Evolutionary conservation across 495 filamentous ascomycete species (phyloP), one percentile per base, ranked within the genome.

Genomic region (Penicillium daleae): DNA sequence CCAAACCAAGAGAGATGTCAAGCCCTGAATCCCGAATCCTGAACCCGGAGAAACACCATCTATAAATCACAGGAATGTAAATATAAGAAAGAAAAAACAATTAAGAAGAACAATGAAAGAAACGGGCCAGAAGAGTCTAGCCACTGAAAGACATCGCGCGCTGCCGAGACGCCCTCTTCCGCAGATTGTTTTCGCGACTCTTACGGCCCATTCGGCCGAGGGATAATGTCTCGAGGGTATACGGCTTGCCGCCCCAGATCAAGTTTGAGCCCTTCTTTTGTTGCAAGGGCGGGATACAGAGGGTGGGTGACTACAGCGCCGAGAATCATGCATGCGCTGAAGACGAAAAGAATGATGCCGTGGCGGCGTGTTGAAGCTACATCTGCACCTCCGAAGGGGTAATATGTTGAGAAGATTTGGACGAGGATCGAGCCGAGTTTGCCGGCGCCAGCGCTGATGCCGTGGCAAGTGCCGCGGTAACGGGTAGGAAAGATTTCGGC

Each of bases 401-500:
- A 80, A 66, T 80, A 79, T 2, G 73, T 74, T 19, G 83, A 80
- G 65, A 86, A 76, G 40, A 83, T 57, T 58, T 85, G 83, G 42
- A 84, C 82, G 27, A 86, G 73, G 49, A 88, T 82, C 21, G 84
- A 83, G 50, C 85, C 86, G 44, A 87, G 66, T 64, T 87, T 87
- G 54, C 86, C 86, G 6, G 74, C 57, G 1, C 75, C 86, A 26
- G 85, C 85, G 56, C 76, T 78, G 60, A 88, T 68, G 33, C 85
- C 85, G 63, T 87, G 83, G 65, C 80, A 83, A 2, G 83, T 84
- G 51, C 74, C 81, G 42, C 86, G 80, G 69, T 86, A 85, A 35
- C 82, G 82, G 31, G 86, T 87, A 10, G 86, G 86, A 66, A 87
- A 89, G 37, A 86, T 71, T 68, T 88, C 86, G 32, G 81, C 83